Conservation (phyloP, 768 basidiomycete species). For the Calocybe cyanea region DNA sequence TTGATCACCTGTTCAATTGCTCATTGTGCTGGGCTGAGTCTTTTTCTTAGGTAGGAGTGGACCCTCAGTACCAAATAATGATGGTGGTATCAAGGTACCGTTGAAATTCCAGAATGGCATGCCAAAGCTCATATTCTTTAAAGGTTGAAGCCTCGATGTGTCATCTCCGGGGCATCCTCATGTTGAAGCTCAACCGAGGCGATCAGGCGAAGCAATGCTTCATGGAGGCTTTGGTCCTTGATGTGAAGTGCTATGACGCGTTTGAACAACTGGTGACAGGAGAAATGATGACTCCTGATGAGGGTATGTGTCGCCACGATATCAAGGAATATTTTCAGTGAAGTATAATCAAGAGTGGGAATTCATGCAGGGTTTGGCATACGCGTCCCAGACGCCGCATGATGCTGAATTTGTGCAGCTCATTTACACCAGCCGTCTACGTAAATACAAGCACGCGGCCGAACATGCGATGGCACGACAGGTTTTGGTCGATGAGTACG, state of each 20-base stretch:
- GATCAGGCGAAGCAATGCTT: conserved; percentile 93
- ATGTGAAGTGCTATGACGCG: conserved; percentile 96
- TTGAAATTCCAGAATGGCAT: not conserved
- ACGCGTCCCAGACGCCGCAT: conserved; percentile 76
- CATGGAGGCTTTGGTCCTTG: conserved; percentile 90
- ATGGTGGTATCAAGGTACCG: conserved; percentile 91
- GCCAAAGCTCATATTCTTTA: conserved; percentile 3
- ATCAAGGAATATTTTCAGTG: not conserved
- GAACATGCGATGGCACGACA: conserved; percentile 81
- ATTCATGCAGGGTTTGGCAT: conserved; percentile 83
- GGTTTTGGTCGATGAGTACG: conserved; percentile 79
- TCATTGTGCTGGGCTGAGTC: not conserved
- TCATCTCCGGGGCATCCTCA: conserved; percentile 86
- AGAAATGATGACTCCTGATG: conserved; percentile 94
- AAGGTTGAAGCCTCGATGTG: conserved; percentile 98
- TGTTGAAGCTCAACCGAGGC: conserved; percentile 89
- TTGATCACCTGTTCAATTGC: conserved; percentile 18
- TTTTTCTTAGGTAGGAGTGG: conserved; percentile 51
- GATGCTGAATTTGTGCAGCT: conserved; percentile 90
- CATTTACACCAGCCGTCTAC: conserved; percentile 87
- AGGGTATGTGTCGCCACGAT: conserved; percentile 55
- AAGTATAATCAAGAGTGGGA: conserved; percentile 75
- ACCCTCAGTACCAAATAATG: conserved; percentile 70
- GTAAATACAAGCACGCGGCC: conserved; percentile 81
- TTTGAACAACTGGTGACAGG: conserved; percentile 87